Evolutionary conservation across 768 basidiomycete species (phyloP).

Genomic region (Amanita inopinata): DNA sequence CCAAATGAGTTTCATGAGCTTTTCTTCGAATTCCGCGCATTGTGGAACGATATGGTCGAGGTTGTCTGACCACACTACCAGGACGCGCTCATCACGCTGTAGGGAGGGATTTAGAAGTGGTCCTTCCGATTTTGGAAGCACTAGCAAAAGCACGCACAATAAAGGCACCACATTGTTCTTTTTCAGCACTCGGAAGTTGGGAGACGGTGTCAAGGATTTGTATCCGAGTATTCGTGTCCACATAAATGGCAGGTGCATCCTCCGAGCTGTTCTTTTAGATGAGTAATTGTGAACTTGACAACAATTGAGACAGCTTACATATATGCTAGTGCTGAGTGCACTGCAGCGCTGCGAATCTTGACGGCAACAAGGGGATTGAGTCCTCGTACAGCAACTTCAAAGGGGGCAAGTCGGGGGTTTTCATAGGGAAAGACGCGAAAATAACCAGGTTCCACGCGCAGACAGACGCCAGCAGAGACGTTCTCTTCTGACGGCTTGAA

Average conservation of each 20-base stretch:
- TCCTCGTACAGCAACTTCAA: conserved; percentile 65
- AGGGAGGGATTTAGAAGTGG: conserved; percentile 9
- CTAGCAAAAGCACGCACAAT: conserved; percentile 37
- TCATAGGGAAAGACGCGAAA: conserved; percentile 85
- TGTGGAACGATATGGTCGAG: conserved; percentile 71
- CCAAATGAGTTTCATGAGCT: conserved; percentile 51
- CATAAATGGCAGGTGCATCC: conserved; percentile 50
- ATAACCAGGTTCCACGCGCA: conserved; percentile 55
- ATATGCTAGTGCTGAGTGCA: conserved; percentile 66
- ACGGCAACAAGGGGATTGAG: conserved; percentile 83
- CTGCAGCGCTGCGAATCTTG: conserved; percentile 69
- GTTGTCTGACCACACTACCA: conserved; percentile 80
- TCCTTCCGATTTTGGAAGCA: background rate
- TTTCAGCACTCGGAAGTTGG: conserved; percentile 68
- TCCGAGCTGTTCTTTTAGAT: conserved; percentile 33
- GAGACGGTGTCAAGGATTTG: conserved; percentile 71
- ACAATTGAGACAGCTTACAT: conserved; percentile 35
- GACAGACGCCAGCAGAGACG: conserved; percentile 67
- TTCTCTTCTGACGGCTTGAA: conserved; percentile 82
- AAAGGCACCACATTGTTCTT: conserved; percentile 88
- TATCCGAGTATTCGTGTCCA: conserved; percentile 77
- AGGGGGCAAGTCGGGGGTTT: conserved; percentile 69
- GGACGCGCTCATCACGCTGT: conserved; percentile 74
- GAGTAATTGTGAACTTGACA: background rate
- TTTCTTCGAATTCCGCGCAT: conserved; percentile 64